phyloP scores from a whole-genome alignment of 2,329 filamentous ascomycete species.

The Fusarium sororula region DNA sequence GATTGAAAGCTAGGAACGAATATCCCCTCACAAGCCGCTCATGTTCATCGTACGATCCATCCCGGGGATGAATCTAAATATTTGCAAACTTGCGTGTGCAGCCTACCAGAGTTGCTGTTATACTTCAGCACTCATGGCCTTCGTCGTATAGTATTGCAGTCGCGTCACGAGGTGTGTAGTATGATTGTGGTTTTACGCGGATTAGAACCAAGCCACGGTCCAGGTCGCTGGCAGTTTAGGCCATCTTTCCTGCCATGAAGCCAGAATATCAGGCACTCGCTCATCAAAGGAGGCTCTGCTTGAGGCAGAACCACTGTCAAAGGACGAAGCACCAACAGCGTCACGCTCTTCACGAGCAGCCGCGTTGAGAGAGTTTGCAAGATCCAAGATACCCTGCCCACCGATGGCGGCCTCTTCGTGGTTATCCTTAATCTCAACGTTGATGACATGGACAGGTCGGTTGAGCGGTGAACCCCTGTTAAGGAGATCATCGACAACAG shows the following conservation, averaged over 20 bases:
- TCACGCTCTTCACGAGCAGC: conserved; percentile 82
- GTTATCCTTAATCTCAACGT: conserved; percentile 98
- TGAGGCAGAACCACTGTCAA: conserved; percentile 73
- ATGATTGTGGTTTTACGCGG: background rate
- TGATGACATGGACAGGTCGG: conserved; percentile 95
- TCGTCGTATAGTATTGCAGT: background rate
- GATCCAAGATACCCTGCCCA: conserved; percentile 88
- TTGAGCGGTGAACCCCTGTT: conserved; percentile 88
- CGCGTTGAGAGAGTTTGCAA: conserved; percentile 85
- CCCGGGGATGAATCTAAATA: background rate
- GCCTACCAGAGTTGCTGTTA: background rate
- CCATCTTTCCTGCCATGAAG: conserved; percentile 94
- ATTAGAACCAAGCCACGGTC: conserved; percentile 93
- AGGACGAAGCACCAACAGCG: conserved; percentile 68
- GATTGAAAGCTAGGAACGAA: background rate
- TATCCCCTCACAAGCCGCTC: background rate
- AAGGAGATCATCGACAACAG: conserved; percentile 92
- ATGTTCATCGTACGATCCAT: background rate
- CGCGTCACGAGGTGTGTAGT: background rate
- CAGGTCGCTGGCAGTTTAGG: conserved; percentile 89
- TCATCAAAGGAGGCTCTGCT: conserved; percentile 87
- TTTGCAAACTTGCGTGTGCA: background rate
- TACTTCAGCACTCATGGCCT: background rate
- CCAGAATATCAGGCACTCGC: conserved; percentile 89
- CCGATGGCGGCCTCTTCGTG: conserved; percentile 95